These are phyloP conservation scores for Myxozyma neglecta DNA, from an alignment of 805 yeast genomes.

Conservation along the genomic window DNA sequence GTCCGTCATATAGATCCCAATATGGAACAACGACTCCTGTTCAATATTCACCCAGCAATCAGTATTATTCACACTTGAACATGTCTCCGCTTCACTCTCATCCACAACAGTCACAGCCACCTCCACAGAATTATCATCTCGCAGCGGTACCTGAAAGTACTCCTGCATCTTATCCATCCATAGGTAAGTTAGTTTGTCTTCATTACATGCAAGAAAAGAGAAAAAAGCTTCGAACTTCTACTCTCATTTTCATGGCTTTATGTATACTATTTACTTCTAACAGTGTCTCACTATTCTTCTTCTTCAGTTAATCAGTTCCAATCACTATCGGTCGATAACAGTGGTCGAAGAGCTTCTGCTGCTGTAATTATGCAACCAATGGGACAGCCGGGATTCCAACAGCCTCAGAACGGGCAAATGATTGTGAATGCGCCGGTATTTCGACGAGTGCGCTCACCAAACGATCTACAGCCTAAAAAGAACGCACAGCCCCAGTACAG, in stretches of 20 bases:
- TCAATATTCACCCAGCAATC: constrained; percentile 18
- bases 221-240: too few species aligned
- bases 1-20: constrained; percentile 9
- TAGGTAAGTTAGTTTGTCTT: constrained; percentile 12
- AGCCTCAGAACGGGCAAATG: background rate
- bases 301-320: constrained; percentile 27
- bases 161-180: constrained; percentile 2
- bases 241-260: background rate
- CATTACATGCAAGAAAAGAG: background rate
- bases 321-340: constrained; percentile 20
- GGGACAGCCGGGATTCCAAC: background rate
- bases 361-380: constrained; percentile 21
- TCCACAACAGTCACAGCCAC: constrained; percentile 2
- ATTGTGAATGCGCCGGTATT: constrained; percentile 21
- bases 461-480: constrained; percentile 28
- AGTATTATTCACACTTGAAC: constrained; percentile 6
- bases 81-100: constrained; percentile 16
- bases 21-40: constrained; percentile 24
- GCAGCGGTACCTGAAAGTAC: constrained; percentile 4
- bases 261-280: constrained; percentile 1
- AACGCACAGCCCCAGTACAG: constrained; percentile 31
- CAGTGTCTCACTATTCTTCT: constrained; percentile 6
- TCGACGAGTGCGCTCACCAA: constrained; percentile 17
- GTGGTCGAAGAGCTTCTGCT: constrained; percentile 22
- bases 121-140: constrained; percentile 3